These are phyloP conservation scores for Mortierella claussenii DNA, from an alignment of 192 early-diverging fungal genomes.

Conservation along the genomic window DNA sequence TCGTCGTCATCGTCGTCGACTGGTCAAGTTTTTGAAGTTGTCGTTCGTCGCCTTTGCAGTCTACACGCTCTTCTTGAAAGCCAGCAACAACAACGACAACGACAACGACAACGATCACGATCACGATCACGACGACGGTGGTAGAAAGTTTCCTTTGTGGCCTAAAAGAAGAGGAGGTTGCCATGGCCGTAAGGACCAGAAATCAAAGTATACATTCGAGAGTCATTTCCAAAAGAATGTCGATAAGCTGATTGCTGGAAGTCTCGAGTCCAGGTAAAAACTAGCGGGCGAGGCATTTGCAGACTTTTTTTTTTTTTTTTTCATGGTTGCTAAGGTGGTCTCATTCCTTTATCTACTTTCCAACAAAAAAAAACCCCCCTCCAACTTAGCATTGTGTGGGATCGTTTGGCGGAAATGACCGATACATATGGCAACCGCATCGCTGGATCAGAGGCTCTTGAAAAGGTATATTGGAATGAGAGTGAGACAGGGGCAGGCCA, in stretches of 20 bases:
- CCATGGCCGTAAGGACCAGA: neutral
- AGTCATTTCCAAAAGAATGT: slow-evolving; percentile 33
- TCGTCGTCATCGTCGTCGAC: neutral
- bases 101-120: too few relatives aligned
- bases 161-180: too few relatives aligned
- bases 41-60: slow-evolving; percentile 1
- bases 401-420: slow-evolving; percentile 71
- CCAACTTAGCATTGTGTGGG: slow-evolving; percentile 57
- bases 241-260: slow-evolving; percentile 39
- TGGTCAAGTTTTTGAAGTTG: slow-evolving; percentile 38
- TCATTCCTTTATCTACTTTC: too few relatives aligned
- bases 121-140: too few relatives aligned
- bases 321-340: neutral
- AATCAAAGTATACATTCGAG: slow-evolving; percentile 32
- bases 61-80: slow-evolving; percentile 1
- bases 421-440: slow-evolving; percentile 69
- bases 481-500: too few relatives aligned
- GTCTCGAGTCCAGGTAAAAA: slow-evolving; percentile 45
- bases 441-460: slow-evolving; percentile 58
- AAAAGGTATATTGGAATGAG: slow-evolving; percentile 37
- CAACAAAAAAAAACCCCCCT: neutral
- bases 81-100: too few relatives aligned
- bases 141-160: too few relatives aligned
- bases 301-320: too few relatives aligned
- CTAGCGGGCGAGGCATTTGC: too few relatives aligned